A percentile compares a stretch with the other conserved stretches of the same genome.
Conservation (phyloP, 2,329 filamentous ascomycete species). For the Aspergillus spinulosporus region DNA sequence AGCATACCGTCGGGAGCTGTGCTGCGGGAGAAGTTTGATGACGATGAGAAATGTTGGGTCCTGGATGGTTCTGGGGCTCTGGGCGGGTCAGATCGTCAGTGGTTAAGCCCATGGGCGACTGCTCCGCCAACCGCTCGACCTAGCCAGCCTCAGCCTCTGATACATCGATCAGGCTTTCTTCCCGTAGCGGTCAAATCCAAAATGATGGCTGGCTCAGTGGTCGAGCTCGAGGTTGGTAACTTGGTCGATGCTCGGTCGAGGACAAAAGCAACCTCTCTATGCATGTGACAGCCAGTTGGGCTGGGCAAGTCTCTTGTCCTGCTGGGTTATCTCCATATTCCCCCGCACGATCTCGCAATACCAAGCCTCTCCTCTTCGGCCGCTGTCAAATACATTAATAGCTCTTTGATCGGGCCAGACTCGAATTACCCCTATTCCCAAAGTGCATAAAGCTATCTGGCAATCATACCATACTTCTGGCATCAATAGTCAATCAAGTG, state of each 20-base stretch:
- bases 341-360: not conserved
- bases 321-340: not conserved
- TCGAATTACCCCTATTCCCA: not conserved
- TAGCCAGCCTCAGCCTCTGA: not conserved
- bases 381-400: not conserved
- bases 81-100: constrained; percentile 6
- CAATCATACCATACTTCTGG: too few species aligned
- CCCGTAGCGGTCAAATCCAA: not conserved
- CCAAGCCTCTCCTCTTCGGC: not conserved
- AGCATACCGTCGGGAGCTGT: not conserved
- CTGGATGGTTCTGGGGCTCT: constrained; percentile 7
- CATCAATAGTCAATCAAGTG: too few species aligned
- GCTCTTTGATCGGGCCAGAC: too few species aligned
- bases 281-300: not conserved
- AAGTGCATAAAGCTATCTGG: not conserved
- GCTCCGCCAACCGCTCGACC: not conserved
- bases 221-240: not conserved
- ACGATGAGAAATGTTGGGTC: constrained; percentile 7
- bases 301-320: not conserved
- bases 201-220: not conserved
- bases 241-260: not conserved
- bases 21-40: not conserved
- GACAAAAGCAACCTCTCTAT: not conserved
- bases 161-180: not conserved
- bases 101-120: not conserved